Evolutionary conservation across 2,329 filamentous ascomycete species (phyloP), one percentile per base, ranked within the genome.

Genomic region (Aspergillus pseudoterreus): DNA sequence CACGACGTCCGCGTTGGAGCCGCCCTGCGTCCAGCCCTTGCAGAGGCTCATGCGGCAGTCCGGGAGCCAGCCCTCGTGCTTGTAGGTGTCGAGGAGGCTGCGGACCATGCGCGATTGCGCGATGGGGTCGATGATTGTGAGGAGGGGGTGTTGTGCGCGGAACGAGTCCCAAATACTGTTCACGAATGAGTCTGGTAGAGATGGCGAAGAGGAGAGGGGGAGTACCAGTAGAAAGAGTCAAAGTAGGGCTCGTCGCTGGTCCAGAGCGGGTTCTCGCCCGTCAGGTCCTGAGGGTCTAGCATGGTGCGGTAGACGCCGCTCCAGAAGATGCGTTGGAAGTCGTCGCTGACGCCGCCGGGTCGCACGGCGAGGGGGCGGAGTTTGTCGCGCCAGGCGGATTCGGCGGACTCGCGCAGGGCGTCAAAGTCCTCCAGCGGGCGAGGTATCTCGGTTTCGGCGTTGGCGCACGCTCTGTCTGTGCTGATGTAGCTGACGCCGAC

Each of bases 31-130:
- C 64, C 80, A 87, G 1, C 87, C 86, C 64, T 85, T 87, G 63
- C 82, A 87, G 1, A 88, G 75, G 38, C 78, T 84, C 86, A 90
- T 90, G 30, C 85, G 80, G 52, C 86, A 89, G 63, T 90, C 87
- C 0, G 87, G 87, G 4, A 90, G 73, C 78, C 83, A 88, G 2
- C 86, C 87, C 50, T 85, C 75, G 62, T 87, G 78, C 15, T 76
- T 75, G 59, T 89, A 89, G 0, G 81, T 88, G 55, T 88, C 86
- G 32, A 90, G 82, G 21, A 90, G 71, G 43, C 84, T 87, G 21
- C 85, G 77, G 2, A 89, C 73, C 79, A 90, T 87, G 52, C 81
- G 71, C 0, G 82, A 76, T 36, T 87, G 80, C 1, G 82, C 78
- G 0, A 64, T 58, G 0, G 87, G 85, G 57, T 90, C 86, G 1